phyloP scores from a whole-genome alignment of 2,329 filamentous ascomycete genomes.

The Sporothrix curviconia region DNA sequence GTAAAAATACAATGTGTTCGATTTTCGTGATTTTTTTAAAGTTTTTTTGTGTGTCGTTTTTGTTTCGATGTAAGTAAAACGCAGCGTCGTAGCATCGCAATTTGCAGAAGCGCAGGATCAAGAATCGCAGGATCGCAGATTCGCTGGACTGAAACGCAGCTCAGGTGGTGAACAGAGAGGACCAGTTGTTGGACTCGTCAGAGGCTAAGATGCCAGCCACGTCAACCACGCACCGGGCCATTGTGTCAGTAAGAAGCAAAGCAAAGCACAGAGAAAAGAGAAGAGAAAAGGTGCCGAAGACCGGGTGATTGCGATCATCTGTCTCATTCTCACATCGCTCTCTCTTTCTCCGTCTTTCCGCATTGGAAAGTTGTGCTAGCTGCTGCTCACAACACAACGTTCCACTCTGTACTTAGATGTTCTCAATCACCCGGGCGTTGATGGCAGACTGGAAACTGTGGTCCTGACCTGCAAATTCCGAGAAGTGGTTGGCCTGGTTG shows the following conservation, averaged over 20 bases:
- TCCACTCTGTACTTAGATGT: conserved; percentile 54
- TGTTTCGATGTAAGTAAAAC: neutral
- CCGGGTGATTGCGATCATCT: neutral
- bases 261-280: neutral
- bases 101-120: neutral
- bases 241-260: conserved; percentile 2
- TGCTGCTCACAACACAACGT: neutral
- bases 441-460: conserved; percentile 70
- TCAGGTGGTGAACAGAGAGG: conserved; percentile 1
- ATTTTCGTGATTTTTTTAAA: conserved; percentile 1
- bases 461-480: conserved; percentile 49
- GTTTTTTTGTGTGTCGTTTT: neutral
- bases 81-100: neutral
- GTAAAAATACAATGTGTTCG: conserved; percentile 1
- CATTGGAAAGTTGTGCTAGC: conserved; percentile 27
- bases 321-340: neutral
- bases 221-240: neutral
- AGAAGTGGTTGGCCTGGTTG: conserved; percentile 35
- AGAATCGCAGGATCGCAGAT: neutral
- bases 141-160: neutral
- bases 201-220: conserved; percentile 1
- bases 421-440: conserved; percentile 75
- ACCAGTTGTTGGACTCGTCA: conserved; percentile 1
- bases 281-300: neutral
- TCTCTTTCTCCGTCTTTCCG: neutral